Conservation (phyloP, 495 filamentous ascomycete genomes). For the Elasticomyces elasticus region DNA sequence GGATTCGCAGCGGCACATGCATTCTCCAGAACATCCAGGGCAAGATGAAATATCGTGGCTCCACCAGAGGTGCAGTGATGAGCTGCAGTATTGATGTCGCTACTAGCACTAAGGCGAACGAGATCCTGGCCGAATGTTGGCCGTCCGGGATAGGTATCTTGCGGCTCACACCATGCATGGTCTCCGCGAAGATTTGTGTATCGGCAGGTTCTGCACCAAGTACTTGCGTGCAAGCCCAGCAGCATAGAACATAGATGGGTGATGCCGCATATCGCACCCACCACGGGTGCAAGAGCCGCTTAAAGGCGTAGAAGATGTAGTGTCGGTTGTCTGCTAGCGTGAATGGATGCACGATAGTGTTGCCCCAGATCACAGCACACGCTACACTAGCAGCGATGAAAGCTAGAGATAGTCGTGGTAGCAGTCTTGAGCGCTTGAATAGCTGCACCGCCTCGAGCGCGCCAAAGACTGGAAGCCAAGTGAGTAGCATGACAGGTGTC, state of each 20-base stretch:
- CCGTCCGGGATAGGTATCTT: constrained; percentile 5
- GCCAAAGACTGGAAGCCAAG: constrained; percentile 12
- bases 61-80: constrained; percentile 80
- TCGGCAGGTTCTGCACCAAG: constrained; percentile 29
- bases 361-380: constrained; percentile 56
- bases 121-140: constrained; percentile 23
- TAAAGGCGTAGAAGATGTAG: constrained; percentile 94
- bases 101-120: constrained; percentile 60
- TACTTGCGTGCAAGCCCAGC: constrained; percentile 51
- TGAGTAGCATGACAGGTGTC: constrained; percentile 10
- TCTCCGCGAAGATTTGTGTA: neutral
- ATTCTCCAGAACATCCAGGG: constrained; percentile 93
- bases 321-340: constrained; percentile 94
- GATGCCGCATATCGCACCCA: constrained; percentile 58
- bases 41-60: constrained; percentile 88
- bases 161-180: neutral
- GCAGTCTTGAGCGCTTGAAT: constrained; percentile 24
- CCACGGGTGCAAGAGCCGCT: constrained; percentile 61
- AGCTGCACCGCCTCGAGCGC: constrained; percentile 29
- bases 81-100: constrained; percentile 64
- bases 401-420: constrained; percentile 34
- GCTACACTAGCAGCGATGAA: constrained; percentile 39
- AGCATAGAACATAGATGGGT: constrained; percentile 50
- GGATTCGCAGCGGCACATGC: constrained; percentile 47
- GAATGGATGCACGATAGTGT: constrained; percentile 92